Percentiles rank a stretch among this genome's conserved stretches.
Evolutionary conservation across 805 yeast genomes (phyloP).

Genomic region (Deakozyma indianensis): DNA sequence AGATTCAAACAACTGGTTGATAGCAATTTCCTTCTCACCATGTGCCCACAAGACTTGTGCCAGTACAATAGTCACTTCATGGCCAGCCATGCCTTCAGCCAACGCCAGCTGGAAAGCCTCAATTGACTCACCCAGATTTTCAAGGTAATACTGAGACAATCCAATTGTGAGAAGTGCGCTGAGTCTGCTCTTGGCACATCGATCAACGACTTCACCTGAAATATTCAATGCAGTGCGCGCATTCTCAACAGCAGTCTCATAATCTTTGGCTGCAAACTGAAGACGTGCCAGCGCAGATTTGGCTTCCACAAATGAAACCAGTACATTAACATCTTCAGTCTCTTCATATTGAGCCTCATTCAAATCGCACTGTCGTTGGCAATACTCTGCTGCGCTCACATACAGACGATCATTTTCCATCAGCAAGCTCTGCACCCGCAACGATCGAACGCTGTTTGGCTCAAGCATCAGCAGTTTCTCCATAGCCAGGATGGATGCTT

Average conservation of each 20-base stretch:
- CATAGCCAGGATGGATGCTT: constrained; percentile 24
- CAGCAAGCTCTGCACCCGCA: constrained; percentile 17
- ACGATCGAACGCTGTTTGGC: constrained; percentile 17
- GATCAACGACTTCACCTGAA: constrained; percentile 22
- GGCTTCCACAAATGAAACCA: constrained; percentile 40
- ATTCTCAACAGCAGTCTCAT: constrained; percentile 42
- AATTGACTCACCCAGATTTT: constrained; percentile 50
- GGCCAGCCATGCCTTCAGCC: constrained; percentile 39
- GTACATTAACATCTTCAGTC: constrained; percentile 31
- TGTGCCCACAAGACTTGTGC: constrained; percentile 70
- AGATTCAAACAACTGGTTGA: constrained; percentile 62
- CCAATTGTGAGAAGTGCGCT: constrained; percentile 66
- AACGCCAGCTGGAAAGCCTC: constrained; percentile 55
- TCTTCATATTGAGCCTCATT: constrained; percentile 45
- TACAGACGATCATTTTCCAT: constrained; percentile 58
- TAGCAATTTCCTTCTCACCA: constrained; percentile 67
- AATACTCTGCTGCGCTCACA: constrained; percentile 35
- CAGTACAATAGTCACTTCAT: constrained; percentile 53
- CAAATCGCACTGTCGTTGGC: constrained; percentile 30
- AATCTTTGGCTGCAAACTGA: constrained; percentile 44
- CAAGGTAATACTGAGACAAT: constrained; percentile 47
- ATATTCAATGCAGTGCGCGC: constrained; percentile 43
- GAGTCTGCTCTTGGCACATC: constrained; percentile 12
- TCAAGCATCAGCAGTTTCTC: constrained; percentile 38
- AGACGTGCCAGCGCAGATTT: constrained; percentile 54